Conservation (phyloP, 768 basidiomycete genomes). For the Postia placenta region DNA sequence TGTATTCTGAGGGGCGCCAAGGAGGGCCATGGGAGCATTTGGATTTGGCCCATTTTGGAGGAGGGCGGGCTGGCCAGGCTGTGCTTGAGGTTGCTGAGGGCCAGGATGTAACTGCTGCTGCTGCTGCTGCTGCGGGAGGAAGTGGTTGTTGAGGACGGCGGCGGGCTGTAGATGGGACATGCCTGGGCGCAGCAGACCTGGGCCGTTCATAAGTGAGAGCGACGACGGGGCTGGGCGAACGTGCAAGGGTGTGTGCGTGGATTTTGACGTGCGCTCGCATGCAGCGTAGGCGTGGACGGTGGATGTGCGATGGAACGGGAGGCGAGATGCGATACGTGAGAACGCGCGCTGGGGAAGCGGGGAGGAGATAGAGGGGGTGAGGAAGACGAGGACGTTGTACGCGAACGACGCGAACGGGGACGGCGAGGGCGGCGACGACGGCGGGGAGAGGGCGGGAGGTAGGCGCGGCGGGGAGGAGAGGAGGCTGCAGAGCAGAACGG, state of each 20-base stretch:
- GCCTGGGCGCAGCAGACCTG: slow-evolving; percentile 42
- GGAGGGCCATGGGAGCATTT: slow-evolving; percentile 25
- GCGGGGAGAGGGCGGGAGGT: slow-evolving; percentile 9
- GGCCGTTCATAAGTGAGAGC: slow-evolving; percentile 39
- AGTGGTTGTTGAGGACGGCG: slow-evolving; percentile 23
- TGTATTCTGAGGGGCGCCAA: slow-evolving; percentile 19
- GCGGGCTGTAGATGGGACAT: slow-evolving; percentile 37
- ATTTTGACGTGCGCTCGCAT: slow-evolving; percentile 14
- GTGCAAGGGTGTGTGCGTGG: not conserved
- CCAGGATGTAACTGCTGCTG: slow-evolving; percentile 32
- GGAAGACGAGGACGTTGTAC: not conserved
- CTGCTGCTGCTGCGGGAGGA: slow-evolving; percentile 27
- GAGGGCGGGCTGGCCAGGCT: slow-evolving; percentile 33
- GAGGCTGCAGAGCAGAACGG: slow-evolving; percentile 7
- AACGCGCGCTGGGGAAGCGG: slow-evolving; percentile 4
- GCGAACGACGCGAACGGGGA: not conserved
- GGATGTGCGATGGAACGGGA: not conserved
- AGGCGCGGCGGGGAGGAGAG: slow-evolving; percentile 8
- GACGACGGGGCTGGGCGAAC: not conserved
- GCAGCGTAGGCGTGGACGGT: slow-evolving; percentile 5
- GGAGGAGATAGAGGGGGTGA: slow-evolving; percentile 10
- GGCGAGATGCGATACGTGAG: slow-evolving; percentile 3
- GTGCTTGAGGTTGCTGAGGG: slow-evolving; percentile 30
- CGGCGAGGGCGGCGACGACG: slow-evolving; percentile 13
- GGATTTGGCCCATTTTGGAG: slow-evolving; percentile 23